Evolutionary conservation across 2,329 filamentous ascomycete species (phyloP).

Genomic region (Colletotrichum paranaense): DNA sequence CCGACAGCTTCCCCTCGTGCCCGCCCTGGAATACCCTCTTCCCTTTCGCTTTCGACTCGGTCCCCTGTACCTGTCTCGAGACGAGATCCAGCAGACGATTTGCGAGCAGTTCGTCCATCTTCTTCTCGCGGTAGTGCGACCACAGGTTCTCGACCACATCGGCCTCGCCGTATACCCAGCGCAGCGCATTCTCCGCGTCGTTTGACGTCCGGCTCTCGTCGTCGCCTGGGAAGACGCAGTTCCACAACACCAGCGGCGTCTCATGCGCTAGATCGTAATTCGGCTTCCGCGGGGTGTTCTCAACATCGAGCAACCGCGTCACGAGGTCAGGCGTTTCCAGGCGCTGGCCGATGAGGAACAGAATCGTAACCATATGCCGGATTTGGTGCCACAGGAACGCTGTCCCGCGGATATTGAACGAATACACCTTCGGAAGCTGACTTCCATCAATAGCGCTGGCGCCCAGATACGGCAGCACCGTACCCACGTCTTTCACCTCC

Average conservation of each 20-base stretch:
- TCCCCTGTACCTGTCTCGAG: conserved; percentile 46
- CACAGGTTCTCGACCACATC: conserved; percentile 79
- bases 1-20: conserved; percentile 60
- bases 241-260: conserved; percentile 92
- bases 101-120: conserved; percentile 90
- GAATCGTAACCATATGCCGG: conserved; percentile 87
- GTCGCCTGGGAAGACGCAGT: conserved; percentile 83
- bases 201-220: conserved; percentile 46
- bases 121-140: conserved; percentile 83
- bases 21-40: conserved; percentile 66
- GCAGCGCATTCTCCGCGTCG: conserved; percentile 66
- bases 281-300: conserved; percentile 79
- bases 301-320: conserved; percentile 78
- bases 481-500: conserved; percentile 67
- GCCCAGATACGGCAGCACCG: conserved; percentile 67
- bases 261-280: conserved; percentile 93
- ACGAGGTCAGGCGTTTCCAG: conserved; percentile 82
- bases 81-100: conserved; percentile 77
- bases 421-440: conserved; percentile 76
- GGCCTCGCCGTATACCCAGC: conserved; percentile 81
- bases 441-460: conserved; percentile 35
- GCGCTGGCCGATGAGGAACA: conserved; percentile 94
- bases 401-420: conserved; percentile 88
- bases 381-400: conserved; percentile 99
- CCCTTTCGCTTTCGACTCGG: conserved; percentile 13